A percentile compares a stretch with the other conserved stretches of the same genome.
Conservation (phyloP, 1,139 yeast genomes). For the Hanseniaspora gamundiae region DNA sequence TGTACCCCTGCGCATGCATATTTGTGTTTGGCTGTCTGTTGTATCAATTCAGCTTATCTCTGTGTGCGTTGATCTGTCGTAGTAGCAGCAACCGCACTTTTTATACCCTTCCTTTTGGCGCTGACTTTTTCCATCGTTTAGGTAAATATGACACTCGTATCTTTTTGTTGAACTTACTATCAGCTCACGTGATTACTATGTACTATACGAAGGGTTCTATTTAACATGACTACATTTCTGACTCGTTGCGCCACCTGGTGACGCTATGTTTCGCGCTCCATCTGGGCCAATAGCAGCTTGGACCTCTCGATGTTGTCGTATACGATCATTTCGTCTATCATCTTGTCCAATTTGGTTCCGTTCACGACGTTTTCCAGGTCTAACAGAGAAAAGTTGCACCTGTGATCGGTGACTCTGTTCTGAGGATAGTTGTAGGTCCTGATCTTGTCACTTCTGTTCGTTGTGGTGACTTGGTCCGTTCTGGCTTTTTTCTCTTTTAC, state of each 20-base stretch:
- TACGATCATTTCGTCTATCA: constrained; percentile 42
- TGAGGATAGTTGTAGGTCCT: constrained; percentile 90
- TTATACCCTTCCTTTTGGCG: no score
- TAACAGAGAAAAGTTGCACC: constrained; percentile 69
- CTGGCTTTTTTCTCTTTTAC: constrained; percentile 57
- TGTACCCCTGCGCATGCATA: constrained; percentile 1
- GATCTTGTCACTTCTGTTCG: constrained; percentile 86
- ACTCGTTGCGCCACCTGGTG: no score
- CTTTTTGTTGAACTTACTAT: no score
- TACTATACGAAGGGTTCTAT: no score
- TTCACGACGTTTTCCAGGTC: constrained; percentile 72
- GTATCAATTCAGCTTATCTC: neutral
- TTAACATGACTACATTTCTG: no score
- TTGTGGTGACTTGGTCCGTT: constrained; percentile 73
- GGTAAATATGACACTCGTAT: no score
- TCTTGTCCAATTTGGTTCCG: constrained; percentile 56
- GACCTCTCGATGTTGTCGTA: constrained; percentile 37
- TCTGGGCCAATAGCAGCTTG: constrained; percentile 23
- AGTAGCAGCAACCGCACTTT: no score
- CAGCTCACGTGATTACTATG: no score
- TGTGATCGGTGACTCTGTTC: constrained; percentile 84
- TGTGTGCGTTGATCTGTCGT: constrained; percentile 14
- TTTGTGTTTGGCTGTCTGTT: neutral
- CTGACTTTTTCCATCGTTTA: no score
- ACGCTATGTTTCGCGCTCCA: neutral